A percentile compares a stretch with the other conserved stretches of the same genome.
Conservation (phyloP, 805 yeast genomes). For the Schizosaccharomyces pombe region DNA sequence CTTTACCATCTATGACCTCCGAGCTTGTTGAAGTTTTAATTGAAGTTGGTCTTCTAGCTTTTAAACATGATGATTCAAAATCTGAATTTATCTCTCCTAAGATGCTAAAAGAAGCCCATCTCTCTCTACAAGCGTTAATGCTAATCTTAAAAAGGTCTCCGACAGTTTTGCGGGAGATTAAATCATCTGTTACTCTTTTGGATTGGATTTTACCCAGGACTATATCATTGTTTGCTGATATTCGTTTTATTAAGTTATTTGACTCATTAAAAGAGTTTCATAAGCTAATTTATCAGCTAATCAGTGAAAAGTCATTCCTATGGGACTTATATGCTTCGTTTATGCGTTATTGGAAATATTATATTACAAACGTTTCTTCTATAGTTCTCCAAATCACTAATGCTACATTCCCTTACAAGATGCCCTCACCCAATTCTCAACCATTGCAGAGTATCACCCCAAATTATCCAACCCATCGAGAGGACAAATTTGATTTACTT, state of each 20-base stretch:
- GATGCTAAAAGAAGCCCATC: background rate
- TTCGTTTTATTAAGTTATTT: background rate
- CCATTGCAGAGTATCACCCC: background rate
- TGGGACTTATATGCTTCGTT: background rate
- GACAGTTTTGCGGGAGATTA: background rate
- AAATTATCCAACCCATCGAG: background rate
- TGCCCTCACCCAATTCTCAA: background rate
- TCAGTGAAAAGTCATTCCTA: background rate
- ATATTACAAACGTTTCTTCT: background rate
- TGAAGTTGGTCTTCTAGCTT: slow-evolving; percentile 1
- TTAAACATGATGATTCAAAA: background rate
- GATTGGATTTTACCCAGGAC: background rate
- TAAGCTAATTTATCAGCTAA: background rate
- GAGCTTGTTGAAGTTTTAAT: background rate
- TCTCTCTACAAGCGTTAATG: background rate
- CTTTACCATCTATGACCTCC: background rate
- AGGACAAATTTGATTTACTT: background rate
- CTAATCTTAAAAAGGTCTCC: background rate
- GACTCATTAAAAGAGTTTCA: background rate
- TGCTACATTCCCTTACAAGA: background rate
- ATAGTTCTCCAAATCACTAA: background rate
- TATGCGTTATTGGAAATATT: background rate
- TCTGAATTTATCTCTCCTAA: background rate
- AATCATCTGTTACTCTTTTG: background rate
- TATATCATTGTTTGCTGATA: background rate